These are phyloP conservation scores for Phycomyces blakesleeanus DNA, from an alignment of 192 early-diverging fungal species.

Conservation along the genomic window DNA sequence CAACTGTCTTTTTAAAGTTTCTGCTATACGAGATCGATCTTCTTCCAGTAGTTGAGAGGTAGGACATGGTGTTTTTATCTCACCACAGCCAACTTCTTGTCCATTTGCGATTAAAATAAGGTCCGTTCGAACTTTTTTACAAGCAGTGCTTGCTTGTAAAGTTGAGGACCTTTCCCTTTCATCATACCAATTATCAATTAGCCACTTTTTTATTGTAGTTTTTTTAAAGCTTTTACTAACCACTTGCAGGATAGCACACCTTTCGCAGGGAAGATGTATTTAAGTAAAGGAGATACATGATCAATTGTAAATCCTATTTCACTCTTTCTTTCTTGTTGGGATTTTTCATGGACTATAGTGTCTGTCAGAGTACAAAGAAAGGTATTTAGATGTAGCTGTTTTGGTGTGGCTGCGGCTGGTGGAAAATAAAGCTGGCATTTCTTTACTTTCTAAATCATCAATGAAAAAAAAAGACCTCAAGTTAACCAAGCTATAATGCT, in stretches of 20 bases:
- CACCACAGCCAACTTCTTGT: constrained; percentile 12
- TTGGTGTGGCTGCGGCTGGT: constrained; percentile 6
- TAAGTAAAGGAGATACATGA: constrained; percentile 12
- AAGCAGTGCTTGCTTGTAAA: background rate
- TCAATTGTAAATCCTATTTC: constrained; percentile 14
- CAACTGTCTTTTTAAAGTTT: constrained; percentile 8
- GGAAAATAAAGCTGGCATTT: constrained; percentile 3
- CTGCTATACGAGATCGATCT: constrained; percentile 2
- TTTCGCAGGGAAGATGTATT: constrained; percentile 13
- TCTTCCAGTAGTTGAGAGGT: background rate
- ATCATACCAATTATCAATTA: constrained; percentile 3
- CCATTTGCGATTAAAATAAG: constrained; percentile 7
- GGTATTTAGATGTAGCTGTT: constrained; percentile 5
- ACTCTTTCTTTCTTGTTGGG: constrained; percentile 3
- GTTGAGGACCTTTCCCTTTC: constrained; percentile 13
- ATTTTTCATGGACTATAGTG: constrained; percentile 6
- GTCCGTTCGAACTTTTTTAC: constrained; percentile 4
- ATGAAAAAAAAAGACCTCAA: background rate
- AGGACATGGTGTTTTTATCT: constrained; percentile 1
- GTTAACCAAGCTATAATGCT: constrained; percentile 7
- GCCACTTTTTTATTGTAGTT: constrained; percentile 2
- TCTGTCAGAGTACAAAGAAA: constrained; percentile 6
- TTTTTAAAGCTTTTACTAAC: constrained; percentile 5
- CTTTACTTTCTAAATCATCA: background rate
- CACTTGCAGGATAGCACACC: constrained; percentile 2